phyloP scores from a whole-genome alignment of 2,329 filamentous ascomycete genomes.

The Penicillium glabrum region DNA sequence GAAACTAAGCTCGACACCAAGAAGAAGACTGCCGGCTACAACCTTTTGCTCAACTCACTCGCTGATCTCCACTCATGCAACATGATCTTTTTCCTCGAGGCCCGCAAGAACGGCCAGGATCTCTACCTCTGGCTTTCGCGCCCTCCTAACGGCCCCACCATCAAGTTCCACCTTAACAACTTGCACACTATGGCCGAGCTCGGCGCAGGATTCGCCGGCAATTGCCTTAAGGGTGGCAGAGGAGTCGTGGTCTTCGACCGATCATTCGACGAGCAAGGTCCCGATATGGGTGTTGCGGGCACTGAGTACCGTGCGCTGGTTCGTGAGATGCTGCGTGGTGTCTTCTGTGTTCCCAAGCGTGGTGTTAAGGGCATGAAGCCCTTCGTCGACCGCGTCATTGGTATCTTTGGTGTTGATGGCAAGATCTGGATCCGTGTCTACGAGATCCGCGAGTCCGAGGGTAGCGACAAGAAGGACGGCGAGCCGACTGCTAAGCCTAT shows the following conservation, averaged over 20 bases:
- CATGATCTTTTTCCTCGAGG: constrained; percentile 93
- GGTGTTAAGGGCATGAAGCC: constrained; percentile 88
- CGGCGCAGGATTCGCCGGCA: constrained; percentile 78
- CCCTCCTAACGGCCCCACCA: constrained; percentile 76
- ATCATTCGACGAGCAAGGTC: constrained; percentile 72
- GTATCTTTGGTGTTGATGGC: constrained; percentile 84
- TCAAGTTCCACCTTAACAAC: constrained; percentile 56
- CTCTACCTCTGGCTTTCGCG: constrained; percentile 93
- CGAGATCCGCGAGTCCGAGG: constrained; percentile 82
- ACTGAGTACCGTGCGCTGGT: constrained; percentile 52
- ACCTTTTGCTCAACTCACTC: constrained; percentile 74
- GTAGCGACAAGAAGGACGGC: constrained; percentile 50
- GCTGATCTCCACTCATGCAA: constrained; percentile 87
- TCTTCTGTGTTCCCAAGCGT: constrained; percentile 83
- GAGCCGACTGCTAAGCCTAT: constrained; percentile 41
- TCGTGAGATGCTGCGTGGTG: constrained; percentile 85
- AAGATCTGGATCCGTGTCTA: constrained; percentile 97
- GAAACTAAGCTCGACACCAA: constrained; percentile 98
- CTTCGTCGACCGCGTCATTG: constrained; percentile 93
- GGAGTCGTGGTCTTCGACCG: constrained; percentile 90
- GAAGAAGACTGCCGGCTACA: constrained; percentile 62
- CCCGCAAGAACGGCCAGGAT: constrained; percentile 82
- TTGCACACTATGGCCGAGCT: constrained; percentile 96
- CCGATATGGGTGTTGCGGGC: constrained; percentile 66
- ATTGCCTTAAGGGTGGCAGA: constrained; percentile 90